Conservation (phyloP, 2,329 filamentous ascomycete genomes). For the Trichoderma sp. region DNA sequence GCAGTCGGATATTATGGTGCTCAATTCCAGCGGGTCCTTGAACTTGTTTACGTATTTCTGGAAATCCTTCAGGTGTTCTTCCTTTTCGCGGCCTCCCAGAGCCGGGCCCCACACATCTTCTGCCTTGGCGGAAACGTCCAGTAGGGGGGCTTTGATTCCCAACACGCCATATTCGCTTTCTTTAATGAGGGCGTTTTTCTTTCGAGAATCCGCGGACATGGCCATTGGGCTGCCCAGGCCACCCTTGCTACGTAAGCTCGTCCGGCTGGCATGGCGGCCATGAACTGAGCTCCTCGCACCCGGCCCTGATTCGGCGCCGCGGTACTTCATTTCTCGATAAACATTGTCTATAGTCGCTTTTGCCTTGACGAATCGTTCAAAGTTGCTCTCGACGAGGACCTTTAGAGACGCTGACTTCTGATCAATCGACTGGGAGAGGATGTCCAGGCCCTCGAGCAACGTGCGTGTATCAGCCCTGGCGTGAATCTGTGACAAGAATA, state of each 20-base stretch:
- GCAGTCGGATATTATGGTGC: slow-evolving; percentile 74
- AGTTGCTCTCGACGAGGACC: slow-evolving; percentile 94
- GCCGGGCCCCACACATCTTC: slow-evolving; percentile 98
- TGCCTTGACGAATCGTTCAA: slow-evolving; percentile 95
- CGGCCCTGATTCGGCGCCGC: slow-evolving; percentile 57
- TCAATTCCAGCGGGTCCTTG: slow-evolving; percentile 80
- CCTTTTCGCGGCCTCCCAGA: slow-evolving; percentile 85
- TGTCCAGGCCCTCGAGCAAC: slow-evolving; percentile 79
- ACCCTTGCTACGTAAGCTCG: slow-evolving; percentile 58
- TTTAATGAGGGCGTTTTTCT: slow-evolving; percentile 89
- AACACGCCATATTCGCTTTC: slow-evolving; percentile 89
- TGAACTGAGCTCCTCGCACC: slow-evolving; percentile 49
- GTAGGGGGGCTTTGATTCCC: slow-evolving; percentile 84
- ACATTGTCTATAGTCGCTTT: slow-evolving; percentile 99
- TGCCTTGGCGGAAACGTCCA: slow-evolving; percentile 90
- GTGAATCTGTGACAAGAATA: slow-evolving; percentile 93
- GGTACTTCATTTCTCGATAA: slow-evolving; percentile 94
- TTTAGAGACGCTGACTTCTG: slow-evolving; percentile 97
- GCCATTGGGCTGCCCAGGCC: slow-evolving; percentile 46
- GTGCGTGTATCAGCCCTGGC: slow-evolving; percentile 80
- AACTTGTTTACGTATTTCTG: slow-evolving; percentile 77
- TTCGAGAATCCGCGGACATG: slow-evolving; percentile 59
- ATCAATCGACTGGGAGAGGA: slow-evolving; percentile 88
- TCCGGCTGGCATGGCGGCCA: slow-evolving; percentile 69
- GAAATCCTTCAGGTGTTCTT: slow-evolving; percentile 81